These are phyloP conservation scores for Strigomonas culicis DNA, from an alignment of 208 protist species.

Conservation along the genomic window DNA sequence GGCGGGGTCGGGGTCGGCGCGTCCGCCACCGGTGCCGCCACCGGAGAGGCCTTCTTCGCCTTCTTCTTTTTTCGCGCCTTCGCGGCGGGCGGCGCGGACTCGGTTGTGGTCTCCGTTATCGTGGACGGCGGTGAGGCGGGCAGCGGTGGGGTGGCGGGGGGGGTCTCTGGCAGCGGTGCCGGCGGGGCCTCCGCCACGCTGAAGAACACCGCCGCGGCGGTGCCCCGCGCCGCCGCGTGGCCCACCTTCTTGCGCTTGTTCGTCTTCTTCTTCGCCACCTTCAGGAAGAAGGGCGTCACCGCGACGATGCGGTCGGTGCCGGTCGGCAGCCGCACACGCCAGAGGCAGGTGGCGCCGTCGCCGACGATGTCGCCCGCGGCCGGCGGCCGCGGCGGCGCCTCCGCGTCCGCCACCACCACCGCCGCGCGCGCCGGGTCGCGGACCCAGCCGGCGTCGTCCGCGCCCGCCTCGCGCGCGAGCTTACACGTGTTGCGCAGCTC, in stretches of 20 bases:
- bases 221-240: conserved; percentile 13
- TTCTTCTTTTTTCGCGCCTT: conserved; percentile 20
- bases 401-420: conserved; percentile 10
- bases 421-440: conserved; percentile 13
- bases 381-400: conserved; percentile 16
- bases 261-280: conserved; percentile 30
- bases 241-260: conserved; percentile 29
- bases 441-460: conserved; percentile 41
- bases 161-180: neutral
- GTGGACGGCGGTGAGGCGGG: neutral
- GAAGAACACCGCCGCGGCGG: conserved; percentile 23
- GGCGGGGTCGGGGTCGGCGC: neutral
- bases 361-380: conserved; percentile 36
- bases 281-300: conserved; percentile 52
- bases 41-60: conserved; percentile 8
- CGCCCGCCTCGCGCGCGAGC: conserved; percentile 36
- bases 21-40: too few relatives aligned
- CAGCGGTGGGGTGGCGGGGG: neutral
- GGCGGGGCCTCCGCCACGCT: neutral
- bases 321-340: conserved; percentile 33
- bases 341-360: conserved; percentile 47
- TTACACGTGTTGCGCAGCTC: conserved; percentile 54
- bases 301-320: conserved; percentile 31
- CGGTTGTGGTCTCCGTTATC: neutral
- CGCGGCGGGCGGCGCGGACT: neutral